Evolutionary conservation across 202 grass and related monocot species (phyloP).

Genomic region (Dendrocalamus latiflorus): DNA sequence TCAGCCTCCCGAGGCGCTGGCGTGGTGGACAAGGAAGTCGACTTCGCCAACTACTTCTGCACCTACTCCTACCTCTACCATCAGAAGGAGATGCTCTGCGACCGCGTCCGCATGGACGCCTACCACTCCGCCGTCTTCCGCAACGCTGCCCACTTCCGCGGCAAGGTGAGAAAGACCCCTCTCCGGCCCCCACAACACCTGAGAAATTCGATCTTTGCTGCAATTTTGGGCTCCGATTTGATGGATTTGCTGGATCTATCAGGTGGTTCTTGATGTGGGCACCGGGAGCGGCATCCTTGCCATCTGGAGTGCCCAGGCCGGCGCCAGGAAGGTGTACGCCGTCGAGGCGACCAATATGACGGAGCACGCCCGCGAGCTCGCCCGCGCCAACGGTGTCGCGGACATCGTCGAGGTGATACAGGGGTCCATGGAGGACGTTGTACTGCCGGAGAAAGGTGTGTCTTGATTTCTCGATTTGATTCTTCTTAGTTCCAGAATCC

Average conservation of each 20-base stretch:
- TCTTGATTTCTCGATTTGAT: background rate
- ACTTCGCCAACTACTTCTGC: slow-evolving; percentile 99
- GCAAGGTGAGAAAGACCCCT: slow-evolving; percentile 42
- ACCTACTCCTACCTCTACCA: slow-evolving; percentile 92
- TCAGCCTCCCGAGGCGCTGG: background rate
- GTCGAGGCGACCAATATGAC: slow-evolving; percentile 95
- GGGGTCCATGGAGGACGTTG: slow-evolving; percentile 83
- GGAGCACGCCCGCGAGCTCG: slow-evolving; percentile 89
- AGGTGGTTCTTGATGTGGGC: slow-evolving; percentile 91
- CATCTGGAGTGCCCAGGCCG: slow-evolving; percentile 92
- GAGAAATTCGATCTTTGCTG: background rate
- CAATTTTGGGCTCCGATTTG: background rate
- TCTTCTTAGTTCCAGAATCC: background rate
- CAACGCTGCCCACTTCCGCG: slow-evolving; percentile 80
- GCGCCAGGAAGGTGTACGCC: slow-evolving; percentile 90
- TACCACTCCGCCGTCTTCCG: slow-evolving; percentile 84
- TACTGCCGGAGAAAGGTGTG: slow-evolving; percentile 80
- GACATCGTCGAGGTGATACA: slow-evolving; percentile 88
- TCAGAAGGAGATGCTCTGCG: slow-evolving; percentile 99
- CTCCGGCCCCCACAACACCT: background rate
- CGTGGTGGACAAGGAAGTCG: slow-evolving; percentile 79
- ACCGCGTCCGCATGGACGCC: slow-evolving; percentile 91
- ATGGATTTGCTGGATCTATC: slow-evolving; percentile 25
- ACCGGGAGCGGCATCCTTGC: slow-evolving; percentile 96
- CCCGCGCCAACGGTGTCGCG: slow-evolving; percentile 55